These are phyloP conservation scores for Rhizodiscina lignyota DNA, from an alignment of 495 filamentous ascomycete genomes.

Conservation along the genomic window DNA sequence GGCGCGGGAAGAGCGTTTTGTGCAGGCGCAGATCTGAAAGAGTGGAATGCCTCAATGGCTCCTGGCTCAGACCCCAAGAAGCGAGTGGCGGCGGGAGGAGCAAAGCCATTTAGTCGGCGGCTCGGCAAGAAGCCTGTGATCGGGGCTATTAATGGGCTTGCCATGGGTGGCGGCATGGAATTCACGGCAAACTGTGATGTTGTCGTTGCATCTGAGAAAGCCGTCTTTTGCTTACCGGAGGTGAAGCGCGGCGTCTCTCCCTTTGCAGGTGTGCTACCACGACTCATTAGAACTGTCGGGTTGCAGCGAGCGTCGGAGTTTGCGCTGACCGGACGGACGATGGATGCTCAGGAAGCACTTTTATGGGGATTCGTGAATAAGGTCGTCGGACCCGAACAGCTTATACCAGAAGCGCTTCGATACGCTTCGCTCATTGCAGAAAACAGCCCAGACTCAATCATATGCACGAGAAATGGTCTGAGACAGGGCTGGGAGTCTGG, in stretches of 20 bases:
- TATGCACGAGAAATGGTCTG: slow-evolving; percentile 5
- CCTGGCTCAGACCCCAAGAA: slow-evolving; percentile 2
- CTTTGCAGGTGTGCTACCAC: slow-evolving; percentile 6
- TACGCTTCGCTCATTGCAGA: slow-evolving; percentile 6
- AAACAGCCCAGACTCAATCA: slow-evolving; percentile 10
- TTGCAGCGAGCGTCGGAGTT: slow-evolving; percentile 10
- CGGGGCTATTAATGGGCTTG: slow-evolving; percentile 11
- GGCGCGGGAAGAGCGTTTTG: slow-evolving; percentile 10
- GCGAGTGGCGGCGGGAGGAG: slow-evolving; percentile 3
- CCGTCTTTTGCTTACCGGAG: slow-evolving; percentile 9
- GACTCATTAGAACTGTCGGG: slow-evolving; percentile 7
- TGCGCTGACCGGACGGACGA: slow-evolving; percentile 5
- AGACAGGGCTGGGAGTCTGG: slow-evolving; percentile 8
- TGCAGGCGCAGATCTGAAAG: slow-evolving; percentile 12
- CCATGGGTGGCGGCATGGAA: slow-evolving; percentile 11
- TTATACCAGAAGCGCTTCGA: slow-evolving; percentile 6
- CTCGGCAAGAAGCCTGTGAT: slow-evolving; percentile 11
- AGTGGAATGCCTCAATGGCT: slow-evolving; percentile 8
- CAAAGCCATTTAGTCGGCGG: slow-evolving; percentile 4
- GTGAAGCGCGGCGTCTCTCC: slow-evolving; percentile 8
- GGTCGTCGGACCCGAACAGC: slow-evolving; percentile 4
- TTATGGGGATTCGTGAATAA: slow-evolving; percentile 8
- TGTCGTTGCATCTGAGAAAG: slow-evolving; percentile 6
- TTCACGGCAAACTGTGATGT: slow-evolving; percentile 10
- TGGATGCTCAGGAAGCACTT: slow-evolving; percentile 3